Percentiles rank a stretch among this genome's conserved stretches.
Evolutionary conservation across 148 eudicot species (phyloP).

Genomic region (Dysphania ambrosioides): DNA sequence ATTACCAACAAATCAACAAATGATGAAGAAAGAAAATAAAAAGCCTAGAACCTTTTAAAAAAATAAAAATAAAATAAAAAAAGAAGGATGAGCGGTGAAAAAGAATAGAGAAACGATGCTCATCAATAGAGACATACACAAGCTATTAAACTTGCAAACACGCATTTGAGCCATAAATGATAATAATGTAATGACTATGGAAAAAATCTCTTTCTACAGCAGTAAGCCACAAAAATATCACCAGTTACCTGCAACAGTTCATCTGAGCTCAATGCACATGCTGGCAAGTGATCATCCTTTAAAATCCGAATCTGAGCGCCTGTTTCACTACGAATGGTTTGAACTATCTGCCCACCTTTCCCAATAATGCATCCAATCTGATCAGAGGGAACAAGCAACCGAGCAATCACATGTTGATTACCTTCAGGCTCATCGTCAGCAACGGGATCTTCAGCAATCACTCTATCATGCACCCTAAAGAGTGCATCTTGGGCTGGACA

Average conservation of each 20-base stretch:
- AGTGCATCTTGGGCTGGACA: slow-evolving; percentile 97
- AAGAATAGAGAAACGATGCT: neutral
- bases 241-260: slow-evolving; percentile 82
- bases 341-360: slow-evolving; percentile 94
- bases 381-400: slow-evolving; percentile 89
- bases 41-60: too few relatives aligned
- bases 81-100: neutral
- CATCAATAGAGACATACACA: neutral
- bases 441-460: slow-evolving; percentile 63
- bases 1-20: neutral
- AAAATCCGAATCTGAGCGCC: slow-evolving; percentile 91
- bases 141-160: neutral
- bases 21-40: too few relatives aligned
- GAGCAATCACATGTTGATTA: slow-evolving; percentile 52
- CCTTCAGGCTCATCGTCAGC: slow-evolving; percentile 57
- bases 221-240: neutral
- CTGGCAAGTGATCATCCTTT: slow-evolving; percentile 85
- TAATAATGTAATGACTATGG: neutral
- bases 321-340: slow-evolving; percentile 75
- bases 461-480: slow-evolving; percentile 81
- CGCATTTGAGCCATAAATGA: neutral
- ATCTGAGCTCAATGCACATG: slow-evolving; percentile 86
- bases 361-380: slow-evolving; percentile 97
- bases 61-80: too few relatives aligned
- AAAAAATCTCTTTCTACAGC: neutral